These are phyloP conservation scores for Cercospora sp. DNA, from an alignment of 2,329 filamentous ascomycete genomes.

Conservation along the genomic window DNA sequence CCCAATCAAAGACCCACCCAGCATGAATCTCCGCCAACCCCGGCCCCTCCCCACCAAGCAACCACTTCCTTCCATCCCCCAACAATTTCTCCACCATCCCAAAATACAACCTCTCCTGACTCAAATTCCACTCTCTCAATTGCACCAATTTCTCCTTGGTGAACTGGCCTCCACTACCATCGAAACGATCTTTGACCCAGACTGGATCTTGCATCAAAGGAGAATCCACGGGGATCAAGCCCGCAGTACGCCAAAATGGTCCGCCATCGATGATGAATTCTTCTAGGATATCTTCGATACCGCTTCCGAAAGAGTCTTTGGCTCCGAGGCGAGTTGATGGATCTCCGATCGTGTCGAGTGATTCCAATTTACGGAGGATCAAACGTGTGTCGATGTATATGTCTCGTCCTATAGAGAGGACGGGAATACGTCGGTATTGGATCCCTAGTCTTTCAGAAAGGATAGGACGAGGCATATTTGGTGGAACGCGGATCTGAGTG, in stretches of 20 bases:
- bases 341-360: constrained; percentile 15
- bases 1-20: constrained; percentile 26
- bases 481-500: constrained; percentile 26
- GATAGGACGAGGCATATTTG: constrained; percentile 25
- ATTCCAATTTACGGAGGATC: constrained; percentile 25
- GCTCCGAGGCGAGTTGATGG: constrained; percentile 18
- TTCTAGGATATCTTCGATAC: constrained; percentile 25
- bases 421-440: constrained; percentile 29
- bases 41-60: constrained; percentile 20
- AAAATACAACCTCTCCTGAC: constrained; percentile 26
- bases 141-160: constrained; percentile 14
- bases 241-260: constrained; percentile 23
- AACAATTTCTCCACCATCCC: constrained; percentile 30
- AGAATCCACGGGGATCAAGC: constrained; percentile 19
- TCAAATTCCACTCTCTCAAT: constrained; percentile 20
- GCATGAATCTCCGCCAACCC: constrained; percentile 30
- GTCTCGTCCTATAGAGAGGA: constrained; percentile 30
- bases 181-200: constrained; percentile 25
- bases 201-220: constrained; percentile 21
- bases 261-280: constrained; percentile 26
- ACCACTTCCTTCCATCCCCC: constrained; percentile 26
- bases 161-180: constrained; percentile 23
- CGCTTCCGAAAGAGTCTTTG: constrained; percentile 17
- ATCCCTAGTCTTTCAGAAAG: constrained; percentile 24
- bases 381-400: constrained; percentile 31